A percentile compares a stretch with the other conserved stretches of the same genome.
phyloP scores from a whole-genome alignment of 2,329 filamentous ascomycete genomes.

The Aspergillus ibericus region DNA sequence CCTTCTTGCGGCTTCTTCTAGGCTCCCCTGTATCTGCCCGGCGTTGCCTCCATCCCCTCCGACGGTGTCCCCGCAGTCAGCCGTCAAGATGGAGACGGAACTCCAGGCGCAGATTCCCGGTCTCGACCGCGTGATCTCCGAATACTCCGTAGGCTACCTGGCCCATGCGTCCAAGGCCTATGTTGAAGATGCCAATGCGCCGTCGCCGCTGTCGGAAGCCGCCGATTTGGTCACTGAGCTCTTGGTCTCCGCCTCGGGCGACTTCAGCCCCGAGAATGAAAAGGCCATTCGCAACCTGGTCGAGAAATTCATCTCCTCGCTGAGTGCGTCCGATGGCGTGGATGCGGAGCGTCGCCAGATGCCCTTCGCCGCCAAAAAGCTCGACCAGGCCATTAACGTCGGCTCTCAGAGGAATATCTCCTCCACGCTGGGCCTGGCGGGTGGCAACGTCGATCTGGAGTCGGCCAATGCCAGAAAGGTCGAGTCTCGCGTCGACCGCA shows the following conservation, averaged over 20 bases:
- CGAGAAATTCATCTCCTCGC: conserved; percentile 81
- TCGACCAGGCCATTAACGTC: conserved; percentile 94
- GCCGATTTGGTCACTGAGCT: conserved; percentile 82
- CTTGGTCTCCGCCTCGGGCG: conserved; percentile 87
- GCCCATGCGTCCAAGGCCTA: conserved; percentile 87
- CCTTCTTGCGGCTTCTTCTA: neutral
- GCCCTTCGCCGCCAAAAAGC: conserved; percentile 74
- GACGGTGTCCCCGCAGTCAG: neutral
- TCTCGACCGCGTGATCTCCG: conserved; percentile 83
- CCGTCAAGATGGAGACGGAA: conserved; percentile 72
- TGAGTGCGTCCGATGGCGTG: conserved; percentile 70
- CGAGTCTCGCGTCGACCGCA: conserved; percentile 94
- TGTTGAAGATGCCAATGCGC: conserved; percentile 67
- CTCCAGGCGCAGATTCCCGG: conserved; percentile 80
- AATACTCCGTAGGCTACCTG: conserved; percentile 92
- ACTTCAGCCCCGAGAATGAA: conserved; percentile 70
- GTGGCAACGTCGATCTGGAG: conserved; percentile 84
- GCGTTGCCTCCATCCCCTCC: neutral
- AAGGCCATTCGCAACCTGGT: conserved; percentile 79
- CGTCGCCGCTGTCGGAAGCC: conserved; percentile 79
- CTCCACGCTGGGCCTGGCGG: conserved; percentile 84
- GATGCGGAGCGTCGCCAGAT: conserved; percentile 67
- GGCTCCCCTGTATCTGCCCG: neutral
- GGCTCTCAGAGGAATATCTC: conserved; percentile 94
- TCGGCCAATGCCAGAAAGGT: conserved; percentile 91